Evolutionary conservation across 495 filamentous ascomycete species (phyloP), one percentile per base, ranked within the genome.

Genomic region (Lentithecium fluviatile): DNA sequence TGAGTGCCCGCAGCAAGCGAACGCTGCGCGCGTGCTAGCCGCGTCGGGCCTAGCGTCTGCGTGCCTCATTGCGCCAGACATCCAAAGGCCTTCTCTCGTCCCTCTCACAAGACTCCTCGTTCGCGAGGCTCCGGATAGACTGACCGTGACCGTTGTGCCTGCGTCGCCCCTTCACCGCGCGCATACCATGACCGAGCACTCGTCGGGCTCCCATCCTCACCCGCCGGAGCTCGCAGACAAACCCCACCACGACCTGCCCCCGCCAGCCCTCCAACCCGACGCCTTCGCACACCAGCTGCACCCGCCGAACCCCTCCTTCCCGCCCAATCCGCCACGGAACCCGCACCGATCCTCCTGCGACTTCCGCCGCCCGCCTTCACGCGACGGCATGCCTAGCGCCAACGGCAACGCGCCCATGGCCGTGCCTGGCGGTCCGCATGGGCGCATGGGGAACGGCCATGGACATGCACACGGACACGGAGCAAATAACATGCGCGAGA

Each of bases 361-460:
- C 38, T 68, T 66, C 45, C 57, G 64, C 26, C 45, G 53, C 19
- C 42, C 52, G 5, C 38, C 52, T 21, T 17, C 57, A 1, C 60
- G 66, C 62, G 52, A 59, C 53, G 48, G 29, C 38, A 67, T 70
- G 60, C 34, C 57, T 19, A 48, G 45, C 50, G 42, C 52, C 26
- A 67, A 68, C 60, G 53, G 67, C 17, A 71, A 75, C 64, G 73
- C 63, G 6, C 66, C 71, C 23, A 40, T 71, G 59, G 62, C 71
- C 1, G 70, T 74, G 45, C 70, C 73, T 8, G 64, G 60, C 8
- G 64, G 58, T 19, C 58, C 60, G 10, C 66, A 51, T 46, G 43
- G 34, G 56, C 70, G 56, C 60, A 64, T 64, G 52, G 59, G 61
- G 47, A 68, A 70, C 46, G 69, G 63, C 32, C 55, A 67, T 15